Evolutionary conservation across 2,329 filamentous ascomycete species (phyloP).

Genomic region (Alternaria brassicae): DNA sequence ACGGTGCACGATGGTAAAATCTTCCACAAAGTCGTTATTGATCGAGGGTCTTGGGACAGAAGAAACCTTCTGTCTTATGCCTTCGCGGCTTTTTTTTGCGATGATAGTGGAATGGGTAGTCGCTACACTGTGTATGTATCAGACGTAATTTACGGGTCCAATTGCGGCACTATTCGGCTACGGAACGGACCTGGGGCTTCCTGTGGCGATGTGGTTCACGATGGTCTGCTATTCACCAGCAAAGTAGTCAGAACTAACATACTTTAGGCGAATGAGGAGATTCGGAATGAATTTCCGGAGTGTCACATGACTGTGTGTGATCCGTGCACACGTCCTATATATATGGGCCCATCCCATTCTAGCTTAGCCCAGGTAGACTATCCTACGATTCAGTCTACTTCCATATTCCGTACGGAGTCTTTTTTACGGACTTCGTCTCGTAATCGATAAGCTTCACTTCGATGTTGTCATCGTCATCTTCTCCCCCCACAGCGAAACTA

Average conservation of each 20-base stretch:
- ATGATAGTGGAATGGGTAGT: conserved; percentile 1
- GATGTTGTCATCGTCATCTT: background rate
- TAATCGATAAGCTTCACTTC: background rate
- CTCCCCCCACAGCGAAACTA: background rate
- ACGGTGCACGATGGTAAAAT: conserved; percentile 32
- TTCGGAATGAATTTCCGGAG: too few species aligned
- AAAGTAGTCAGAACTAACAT: conserved; percentile 57
- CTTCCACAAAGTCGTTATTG: conserved; percentile 26
- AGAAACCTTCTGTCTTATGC: conserved; percentile 30
- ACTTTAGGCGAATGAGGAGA: conserved; percentile 20
- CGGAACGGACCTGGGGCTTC: conserved; percentile 61
- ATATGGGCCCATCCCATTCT: too few species aligned
- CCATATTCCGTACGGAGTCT: too few species aligned
- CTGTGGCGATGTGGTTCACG: conserved; percentile 64
- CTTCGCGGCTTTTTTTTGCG: conserved; percentile 15
- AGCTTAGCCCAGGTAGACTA: too few species aligned
- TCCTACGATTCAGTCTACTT: too few species aligned
- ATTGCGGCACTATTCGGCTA: conserved; percentile 37
- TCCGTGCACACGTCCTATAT: too few species aligned
- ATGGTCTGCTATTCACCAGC: conserved; percentile 61
- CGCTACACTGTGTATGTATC: background rate
- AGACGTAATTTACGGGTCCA: conserved; percentile 27
- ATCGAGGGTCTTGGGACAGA: conserved; percentile 35
- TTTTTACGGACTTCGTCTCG: background rate
- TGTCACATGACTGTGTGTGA: too few species aligned